Base-by-base conservation (phyloP, 441 rosid genomes). In the Jatropha podagrica region DNA sequence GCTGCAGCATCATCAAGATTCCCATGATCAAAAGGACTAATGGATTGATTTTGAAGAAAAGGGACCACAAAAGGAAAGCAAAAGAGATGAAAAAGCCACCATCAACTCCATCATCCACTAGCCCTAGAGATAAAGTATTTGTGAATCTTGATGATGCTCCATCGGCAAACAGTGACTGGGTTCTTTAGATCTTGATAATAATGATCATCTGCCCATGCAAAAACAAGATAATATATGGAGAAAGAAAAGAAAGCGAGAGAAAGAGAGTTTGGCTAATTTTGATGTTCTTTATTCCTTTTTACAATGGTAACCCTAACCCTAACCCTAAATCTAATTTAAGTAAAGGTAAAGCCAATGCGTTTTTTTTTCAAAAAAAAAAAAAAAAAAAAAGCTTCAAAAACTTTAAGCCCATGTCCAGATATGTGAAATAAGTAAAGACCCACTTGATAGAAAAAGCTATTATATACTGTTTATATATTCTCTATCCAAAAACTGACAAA, bases 1-100 rank as follows among this genome's bases (percentile, higher is more conserved):
- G 90, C 93, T 95, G 98, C 98, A 95, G 99, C 99, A 95, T 95
- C 99, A 95, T 95, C 99, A 95, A 88, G 97, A 94, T 94, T 94
- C 98, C 78, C 96, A 94, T 63, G 7, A 74, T 78, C 83, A 83
- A 75, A 83, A 64, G 75, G 79, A 52, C 48, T 58, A 62, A 27
- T 65, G 56, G 18, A 17, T 76, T 80, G 66, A 76, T 79, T 18
- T 56, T 75, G 73, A 60, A 40, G 70, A 2, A 71, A 75, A 66
- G 77, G 72, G 77, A 61, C 76, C 77, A 42, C 70, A 15, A 48
- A 73, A 54, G 27, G 64, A 4, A 52, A 52, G 13, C 5, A 69
- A 1, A 0, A 55, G 15, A 52, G 18, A 14, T 0, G 4, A 64
- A 75, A 55, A 26, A 2, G 61, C 61, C 61, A 46, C 32, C 61